Evolutionary conservation across 2,329 filamentous ascomycete species (phyloP), one percentile per base, ranked within the genome.

Genomic region (Fusarium floridanum): DNA sequence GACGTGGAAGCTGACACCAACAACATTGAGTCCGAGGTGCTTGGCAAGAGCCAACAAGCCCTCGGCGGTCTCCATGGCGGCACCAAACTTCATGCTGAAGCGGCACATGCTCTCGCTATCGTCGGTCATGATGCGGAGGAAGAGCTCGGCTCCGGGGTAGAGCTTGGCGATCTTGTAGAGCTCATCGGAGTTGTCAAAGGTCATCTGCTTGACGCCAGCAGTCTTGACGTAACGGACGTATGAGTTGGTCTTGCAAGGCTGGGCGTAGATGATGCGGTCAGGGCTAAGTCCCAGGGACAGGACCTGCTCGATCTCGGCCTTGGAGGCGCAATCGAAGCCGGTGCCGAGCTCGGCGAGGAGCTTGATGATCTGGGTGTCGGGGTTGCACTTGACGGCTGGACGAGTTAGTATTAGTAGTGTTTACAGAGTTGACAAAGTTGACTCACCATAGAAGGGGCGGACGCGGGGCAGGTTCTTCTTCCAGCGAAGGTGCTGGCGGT

Each of bases 161-260:
- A 97, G 90, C 84, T 95, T 93, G 84, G 97, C 97, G 84, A 97
- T 96, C 90, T 99, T 99, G 90, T 96, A 95, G 62, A 99, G 90
- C 88, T 99, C 97, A 83, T 99, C 97, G 82, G 93, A 91, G 80
- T 99, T 99, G 89, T 99, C 97, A 82, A 99, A 98, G 3, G 97
- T 99, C 96, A 99, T 98, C 88, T 98, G 94, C 86, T 94, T 96
- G 82, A 99, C 97, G 77, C 93, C 93, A 76, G 92, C 88, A 81
- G 91, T 90, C 80, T 93, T 91, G 75, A 97, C 97, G 81, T 95
- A 97, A 81, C 95, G 95, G 73, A 99, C 89, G 84, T 98, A 98
- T 57, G 96, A 98, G 87, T 97, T 97, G 80, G 97, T 99, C 91
- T 99, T 99, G 93, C 97, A 98, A 66, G 97, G 97, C 86, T 99